A percentile compares a stretch with the other conserved stretches of the same genome.
Evolutionary conservation across 1,284 basidiomycete species (phyloP).

Genomic region (Cryptococcus floricola): DNA sequence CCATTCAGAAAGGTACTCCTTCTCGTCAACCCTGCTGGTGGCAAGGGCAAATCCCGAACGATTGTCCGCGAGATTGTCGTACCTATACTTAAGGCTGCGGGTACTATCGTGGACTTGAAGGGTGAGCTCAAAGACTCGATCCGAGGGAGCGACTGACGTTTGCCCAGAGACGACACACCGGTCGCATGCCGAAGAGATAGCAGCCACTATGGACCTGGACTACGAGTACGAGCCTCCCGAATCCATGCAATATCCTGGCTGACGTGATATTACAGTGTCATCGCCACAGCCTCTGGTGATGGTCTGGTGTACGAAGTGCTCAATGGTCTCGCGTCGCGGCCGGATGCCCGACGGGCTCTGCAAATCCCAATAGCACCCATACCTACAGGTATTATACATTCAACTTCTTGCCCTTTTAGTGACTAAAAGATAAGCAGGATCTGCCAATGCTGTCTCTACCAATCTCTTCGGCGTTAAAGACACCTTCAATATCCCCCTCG

Average conservation of each 20-base stretch:
- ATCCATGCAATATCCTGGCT: background rate
- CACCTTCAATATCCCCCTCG: constrained; percentile 68
- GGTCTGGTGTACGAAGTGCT: constrained; percentile 86
- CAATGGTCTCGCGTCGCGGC: constrained; percentile 79
- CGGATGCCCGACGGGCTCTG: constrained; percentile 67
- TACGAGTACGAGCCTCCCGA: constrained; percentile 56
- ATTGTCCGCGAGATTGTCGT: constrained; percentile 66
- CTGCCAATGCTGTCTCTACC: constrained; percentile 48
- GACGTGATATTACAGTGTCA: constrained; percentile 50
- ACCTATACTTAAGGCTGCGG: constrained; percentile 75
- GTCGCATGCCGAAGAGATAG: constrained; percentile 71
- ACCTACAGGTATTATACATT: constrained; percentile 65
- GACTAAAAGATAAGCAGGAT: constrained; percentile 28
- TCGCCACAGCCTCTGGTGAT: constrained; percentile 84
- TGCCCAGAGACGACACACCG: constrained; percentile 64
- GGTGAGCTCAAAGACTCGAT: constrained; percentile 50
- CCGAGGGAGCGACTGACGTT: background rate
- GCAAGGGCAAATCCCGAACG: constrained; percentile 67
- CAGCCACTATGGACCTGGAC: constrained; percentile 58
- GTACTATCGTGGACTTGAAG: constrained; percentile 62
- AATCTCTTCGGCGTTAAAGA: constrained; percentile 54
- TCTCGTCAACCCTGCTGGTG: constrained; percentile 84
- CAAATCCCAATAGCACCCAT: constrained; percentile 75
- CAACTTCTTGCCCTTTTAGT: background rate
- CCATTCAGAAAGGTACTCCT: constrained; percentile 60